Percentiles rank a stretch among this genome's conserved stretches.
Conservation (phyloP, 306 rosid species). For the Inga leiocalycina region DNA sequence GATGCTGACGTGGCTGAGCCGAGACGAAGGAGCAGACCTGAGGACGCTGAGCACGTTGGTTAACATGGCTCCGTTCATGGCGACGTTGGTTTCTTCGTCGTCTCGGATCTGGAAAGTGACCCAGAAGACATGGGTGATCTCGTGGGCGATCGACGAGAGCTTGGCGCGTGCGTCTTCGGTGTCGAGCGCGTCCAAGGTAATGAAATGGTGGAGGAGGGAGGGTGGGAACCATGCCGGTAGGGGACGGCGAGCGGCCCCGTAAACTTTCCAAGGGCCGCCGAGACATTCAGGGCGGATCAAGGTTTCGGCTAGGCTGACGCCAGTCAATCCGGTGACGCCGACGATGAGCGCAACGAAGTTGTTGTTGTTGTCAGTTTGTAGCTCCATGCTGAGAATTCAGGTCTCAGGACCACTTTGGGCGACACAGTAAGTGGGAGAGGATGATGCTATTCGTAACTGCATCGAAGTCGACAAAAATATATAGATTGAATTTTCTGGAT, state of each 20-base stretch:
- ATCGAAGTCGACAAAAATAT: too few relatives aligned
- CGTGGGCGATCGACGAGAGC: constrained; percentile 36
- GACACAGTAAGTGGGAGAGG: not conserved
- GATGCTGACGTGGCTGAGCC: constrained; percentile 38
- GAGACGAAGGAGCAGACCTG: not conserved
- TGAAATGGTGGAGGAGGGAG: constrained; percentile 33
- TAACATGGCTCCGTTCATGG: constrained; percentile 35
- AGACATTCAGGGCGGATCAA: constrained; percentile 25
- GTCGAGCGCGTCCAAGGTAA: constrained; percentile 39
- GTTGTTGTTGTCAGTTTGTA: not conserved
- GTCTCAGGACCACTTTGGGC: not conserved
- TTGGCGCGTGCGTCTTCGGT: constrained; percentile 22
- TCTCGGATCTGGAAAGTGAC: constrained; percentile 6
- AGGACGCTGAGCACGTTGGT: constrained; percentile 32
- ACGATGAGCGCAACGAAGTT: constrained; percentile 32
- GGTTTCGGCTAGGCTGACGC: constrained; percentile 43
- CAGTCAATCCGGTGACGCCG: constrained; percentile 47
- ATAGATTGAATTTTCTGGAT: too few relatives aligned
- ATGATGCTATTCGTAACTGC: not conserved
- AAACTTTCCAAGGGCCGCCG: constrained; percentile 51
- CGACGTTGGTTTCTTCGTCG: constrained; percentile 31
- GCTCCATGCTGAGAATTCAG: not conserved
- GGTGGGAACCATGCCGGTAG: constrained; percentile 35
- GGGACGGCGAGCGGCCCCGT: constrained; percentile 33
- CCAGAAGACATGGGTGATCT: constrained; percentile 51